A percentile compares a stretch with the other conserved stretches of the same genome.
phyloP scores from a whole-genome alignment of 257 asterid genomes.

The Penstemon newberryi region DNA sequence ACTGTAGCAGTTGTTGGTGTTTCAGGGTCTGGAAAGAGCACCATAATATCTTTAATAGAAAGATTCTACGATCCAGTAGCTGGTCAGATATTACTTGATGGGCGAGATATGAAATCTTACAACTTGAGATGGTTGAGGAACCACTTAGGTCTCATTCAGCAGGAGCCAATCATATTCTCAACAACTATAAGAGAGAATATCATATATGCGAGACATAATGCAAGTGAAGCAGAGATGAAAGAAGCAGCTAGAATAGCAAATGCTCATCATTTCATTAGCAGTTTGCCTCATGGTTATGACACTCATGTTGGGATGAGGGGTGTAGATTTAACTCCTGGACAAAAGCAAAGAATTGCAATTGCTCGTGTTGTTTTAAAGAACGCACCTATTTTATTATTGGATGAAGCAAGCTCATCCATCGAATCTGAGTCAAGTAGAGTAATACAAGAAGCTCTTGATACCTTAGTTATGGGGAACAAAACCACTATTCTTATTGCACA shows the following conservation, averaged over 20 bases:
- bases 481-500: constrained; percentile 95
- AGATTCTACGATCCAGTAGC: constrained; percentile 94
- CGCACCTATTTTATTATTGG: constrained; percentile 89
- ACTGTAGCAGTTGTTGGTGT: constrained; percentile 98
- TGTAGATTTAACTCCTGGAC: constrained; percentile 98
- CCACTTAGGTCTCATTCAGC: constrained; percentile 96
- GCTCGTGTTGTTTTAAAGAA: constrained; percentile 90
- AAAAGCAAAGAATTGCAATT: constrained; percentile 93
- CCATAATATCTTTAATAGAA: constrained; percentile 85
- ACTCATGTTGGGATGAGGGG: constrained; percentile 99
- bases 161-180: constrained; percentile 96
- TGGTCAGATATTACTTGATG: constrained; percentile 85
- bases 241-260: constrained; percentile 99
- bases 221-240: constrained; percentile 99
- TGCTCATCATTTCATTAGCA: constrained; percentile 99
- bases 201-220: constrained; percentile 97
- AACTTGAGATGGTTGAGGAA: constrained; percentile 98
- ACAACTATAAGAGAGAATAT: constrained; percentile 93
- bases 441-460: constrained; percentile 95
- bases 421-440: constrained; percentile 97
- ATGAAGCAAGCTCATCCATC: constrained; percentile 96
- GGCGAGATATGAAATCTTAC: constrained; percentile 87
- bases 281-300: constrained; percentile 99
- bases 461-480: constrained; percentile 95
- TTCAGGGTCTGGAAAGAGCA: constrained; percentile 98